Conservation (phyloP, 768 basidiomycete species). For the Trametes gibbosa region DNA sequence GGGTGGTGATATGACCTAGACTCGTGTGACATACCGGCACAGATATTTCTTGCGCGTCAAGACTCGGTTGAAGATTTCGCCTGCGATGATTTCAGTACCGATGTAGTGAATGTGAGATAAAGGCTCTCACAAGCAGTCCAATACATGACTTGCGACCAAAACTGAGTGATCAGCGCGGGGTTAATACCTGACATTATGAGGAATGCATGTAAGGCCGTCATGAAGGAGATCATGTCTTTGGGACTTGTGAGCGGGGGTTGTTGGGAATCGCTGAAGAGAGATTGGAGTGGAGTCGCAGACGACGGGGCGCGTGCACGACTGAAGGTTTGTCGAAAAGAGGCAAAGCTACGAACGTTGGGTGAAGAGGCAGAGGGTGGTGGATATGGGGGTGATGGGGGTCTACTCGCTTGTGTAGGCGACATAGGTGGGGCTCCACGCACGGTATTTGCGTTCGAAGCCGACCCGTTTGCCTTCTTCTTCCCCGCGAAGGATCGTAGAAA, state of each 20-base stretch:
- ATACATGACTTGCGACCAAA: constrained; percentile 98
- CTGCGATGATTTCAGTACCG: constrained; percentile 35
- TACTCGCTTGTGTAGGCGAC: constrained; percentile 46
- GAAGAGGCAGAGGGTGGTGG: constrained; percentile 43
- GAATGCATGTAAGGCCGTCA: constrained; percentile 82
- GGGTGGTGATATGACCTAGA: background rate
- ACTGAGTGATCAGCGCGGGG: constrained; percentile 80
- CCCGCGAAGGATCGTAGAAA: constrained; percentile 76
- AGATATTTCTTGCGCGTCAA: constrained; percentile 92
- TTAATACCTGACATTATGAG: constrained; percentile 87
- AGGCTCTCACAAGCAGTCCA: constrained; percentile 86
- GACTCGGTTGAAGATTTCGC: constrained; percentile 83
- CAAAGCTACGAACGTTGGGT: constrained; percentile 47
- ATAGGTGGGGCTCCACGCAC: constrained; percentile 39
- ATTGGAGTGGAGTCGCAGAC: constrained; percentile 44
- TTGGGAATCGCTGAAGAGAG: constrained; percentile 40
- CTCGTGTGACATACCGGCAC: constrained; percentile 59
- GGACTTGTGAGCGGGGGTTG: constrained; percentile 38
- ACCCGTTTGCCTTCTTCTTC: constrained; percentile 43
- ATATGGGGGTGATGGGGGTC: constrained; percentile 52
- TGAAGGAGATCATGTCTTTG: constrained; percentile 66
- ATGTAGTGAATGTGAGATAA: background rate
- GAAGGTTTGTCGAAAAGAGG: constrained; percentile 68
- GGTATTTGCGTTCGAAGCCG: constrained; percentile 2
- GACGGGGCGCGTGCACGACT: constrained; percentile 48